Conservation (phyloP, 768 basidiomycete species). For the Leccinum incarnatum region DNA sequence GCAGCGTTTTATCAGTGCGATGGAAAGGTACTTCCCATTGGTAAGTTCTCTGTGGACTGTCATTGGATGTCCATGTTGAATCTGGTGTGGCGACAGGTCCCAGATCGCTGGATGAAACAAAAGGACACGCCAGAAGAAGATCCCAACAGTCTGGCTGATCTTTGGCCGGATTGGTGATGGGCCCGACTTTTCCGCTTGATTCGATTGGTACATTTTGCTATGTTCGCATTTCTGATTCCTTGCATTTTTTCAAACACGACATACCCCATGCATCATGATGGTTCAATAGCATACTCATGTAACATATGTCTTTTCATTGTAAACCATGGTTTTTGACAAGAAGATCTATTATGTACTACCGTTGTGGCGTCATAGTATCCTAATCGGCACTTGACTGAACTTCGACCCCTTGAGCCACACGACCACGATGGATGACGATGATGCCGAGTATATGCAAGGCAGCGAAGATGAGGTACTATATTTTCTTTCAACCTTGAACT, state of each 20-base stretch:
- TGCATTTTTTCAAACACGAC: conserved; percentile 11
- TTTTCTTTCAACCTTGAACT: conserved; percentile 4
- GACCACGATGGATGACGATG: conserved; percentile 79
- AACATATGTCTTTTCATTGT: neutral
- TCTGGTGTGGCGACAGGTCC: conserved; percentile 48
- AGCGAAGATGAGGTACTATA: conserved; percentile 75
- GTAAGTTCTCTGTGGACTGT: conserved; percentile 40
- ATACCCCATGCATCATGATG: conserved; percentile 29
- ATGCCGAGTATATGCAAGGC: conserved; percentile 92
- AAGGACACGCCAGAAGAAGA: conserved; percentile 79
- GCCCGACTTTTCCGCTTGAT: neutral
- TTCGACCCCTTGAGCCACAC: conserved; percentile 5
- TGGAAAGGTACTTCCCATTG: conserved; percentile 88
- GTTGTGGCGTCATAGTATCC: conserved; percentile 3
- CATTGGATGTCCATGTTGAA: conserved; percentile 1
- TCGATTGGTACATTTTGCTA: neutral
- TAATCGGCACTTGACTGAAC: conserved; percentile 3
- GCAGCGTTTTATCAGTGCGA: conserved; percentile 79
- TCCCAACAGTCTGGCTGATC: conserved; percentile 48
- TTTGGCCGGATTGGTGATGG: conserved; percentile 63
- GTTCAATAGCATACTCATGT: conserved; percentile 22
- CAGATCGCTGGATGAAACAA: conserved; percentile 91
- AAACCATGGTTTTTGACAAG: neutral
- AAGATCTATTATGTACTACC: neutral
- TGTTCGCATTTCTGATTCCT: conserved; percentile 10